Conservation (phyloP, 2,329 filamentous ascomycete species). For the Fusarium sp. region DNA sequence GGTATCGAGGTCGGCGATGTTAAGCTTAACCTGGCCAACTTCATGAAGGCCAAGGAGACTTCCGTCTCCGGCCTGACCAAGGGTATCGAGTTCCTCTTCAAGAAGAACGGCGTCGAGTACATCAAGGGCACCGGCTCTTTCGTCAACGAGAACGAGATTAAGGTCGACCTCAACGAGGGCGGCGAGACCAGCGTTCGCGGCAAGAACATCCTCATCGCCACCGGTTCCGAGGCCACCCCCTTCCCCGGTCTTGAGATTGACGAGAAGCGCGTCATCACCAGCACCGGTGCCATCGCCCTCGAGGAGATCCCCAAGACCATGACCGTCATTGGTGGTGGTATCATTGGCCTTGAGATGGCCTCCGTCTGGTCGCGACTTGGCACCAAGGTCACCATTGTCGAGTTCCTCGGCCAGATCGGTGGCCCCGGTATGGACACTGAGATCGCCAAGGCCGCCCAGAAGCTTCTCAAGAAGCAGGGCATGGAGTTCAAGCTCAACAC, state of each 20-base stretch:
- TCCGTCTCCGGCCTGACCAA: slow-evolving; percentile 92
- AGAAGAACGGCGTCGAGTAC: slow-evolving; percentile 99
- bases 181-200: slow-evolving; percentile 87
- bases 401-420: slow-evolving; percentile 96
- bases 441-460: slow-evolving; percentile 90
- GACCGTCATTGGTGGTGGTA: slow-evolving; percentile 97
- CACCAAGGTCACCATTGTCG: slow-evolving; percentile 94
- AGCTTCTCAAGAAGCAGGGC: slow-evolving; percentile 94
- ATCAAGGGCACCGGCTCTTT: slow-evolving; percentile 93
- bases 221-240: slow-evolving; percentile 92
- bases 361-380: slow-evolving; percentile 98
- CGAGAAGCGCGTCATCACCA: slow-evolving; percentile 97
- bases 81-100: slow-evolving; percentile 97
- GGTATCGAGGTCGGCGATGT: slow-evolving; percentile 98
- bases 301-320: slow-evolving; percentile 94
- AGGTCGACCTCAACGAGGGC: slow-evolving; percentile 89
- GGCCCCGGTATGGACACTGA: slow-evolving; percentile 97
- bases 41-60: slow-evolving; percentile 99
- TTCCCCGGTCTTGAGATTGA: slow-evolving; percentile 97
- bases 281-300: slow-evolving; percentile 92
- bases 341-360: slow-evolving; percentile 98
- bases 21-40: slow-evolving; percentile 91
- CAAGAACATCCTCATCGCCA: slow-evolving; percentile 99
- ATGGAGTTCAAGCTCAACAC: slow-evolving; percentile 98
- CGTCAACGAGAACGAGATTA: slow-evolving; percentile 89